Evolutionary conservation across 169 alveolate genomes (phyloP), one percentile per base, ranked within the genome.

Genomic region (Plasmodium fragile): DNA sequence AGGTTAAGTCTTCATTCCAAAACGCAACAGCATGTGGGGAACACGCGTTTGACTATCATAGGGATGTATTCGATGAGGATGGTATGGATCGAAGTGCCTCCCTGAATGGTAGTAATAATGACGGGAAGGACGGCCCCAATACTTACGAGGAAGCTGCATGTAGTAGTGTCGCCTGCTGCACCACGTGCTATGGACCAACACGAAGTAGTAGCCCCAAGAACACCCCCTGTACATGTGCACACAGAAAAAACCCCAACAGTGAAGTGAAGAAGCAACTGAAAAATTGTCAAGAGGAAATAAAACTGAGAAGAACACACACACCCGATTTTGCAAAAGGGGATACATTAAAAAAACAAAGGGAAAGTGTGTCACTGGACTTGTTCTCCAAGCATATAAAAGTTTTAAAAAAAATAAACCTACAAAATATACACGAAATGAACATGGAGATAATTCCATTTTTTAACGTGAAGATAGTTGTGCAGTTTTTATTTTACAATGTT

Each of bases 381-480:
- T 39, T 89, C 71, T 16, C 82, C 36, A 32, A 18, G 6, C 18
- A 89, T 78, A 39, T 78, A 78, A 25, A 59, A 28, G 22, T 78
- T 78, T 89, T 89, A 69, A 89, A 89, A 77, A 89, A 89, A 72
- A 89, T 89, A 25, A 89, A 89, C 45, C 28, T 89, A 79, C 81
- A 83, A 28, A 89, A 83, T n/a, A 89, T 89, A 78, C 79, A 89
- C 52, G 94, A 89, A 49, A 78, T 65, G 30, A 89, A 89, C 36
- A 78, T 89, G 72, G 94, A 89, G 78, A 89, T 89, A 39, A 59
- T 89, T 52, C 77, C 82, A 43, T 89, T 36, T 89, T 77, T 77
- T 52, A 36, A 89, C 25, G 72, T 59, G 71, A 89, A 89, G 59
- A 78, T 89, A 53, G 72, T 89, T 41, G 94, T 89, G 5, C 94